Conservation (phyloP, 371 early-diverging fungal genomes). For the Massospora cicadina region DNA sequence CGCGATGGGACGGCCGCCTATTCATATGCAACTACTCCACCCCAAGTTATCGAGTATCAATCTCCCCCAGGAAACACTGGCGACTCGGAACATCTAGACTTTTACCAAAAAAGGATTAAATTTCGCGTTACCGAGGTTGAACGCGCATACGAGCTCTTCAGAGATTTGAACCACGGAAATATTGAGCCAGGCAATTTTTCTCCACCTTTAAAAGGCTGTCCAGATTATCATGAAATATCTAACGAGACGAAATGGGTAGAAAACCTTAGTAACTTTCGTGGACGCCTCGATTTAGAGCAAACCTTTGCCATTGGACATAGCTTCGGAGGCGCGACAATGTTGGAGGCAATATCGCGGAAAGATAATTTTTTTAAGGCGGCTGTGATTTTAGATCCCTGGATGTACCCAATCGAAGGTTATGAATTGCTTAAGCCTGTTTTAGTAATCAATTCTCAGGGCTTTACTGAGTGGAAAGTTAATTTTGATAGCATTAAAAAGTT, state of each 20-base stretch:
- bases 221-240: background rate
- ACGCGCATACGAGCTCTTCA: background rate
- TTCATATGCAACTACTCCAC: conserved; percentile 11
- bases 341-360: conserved; percentile 15
- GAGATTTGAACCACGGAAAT: conserved; percentile 1
- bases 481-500: conserved; percentile 17
- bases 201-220: background rate
- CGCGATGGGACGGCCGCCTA: conserved; percentile 26
- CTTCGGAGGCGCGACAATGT: conserved; percentile 36
- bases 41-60: conserved; percentile 14
- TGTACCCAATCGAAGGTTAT: conserved; percentile 13
- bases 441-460: conserved; percentile 20
- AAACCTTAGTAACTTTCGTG: conserved; percentile 13
- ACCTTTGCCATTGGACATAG: conserved; percentile 31
- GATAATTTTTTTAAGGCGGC: conserved; percentile 19
- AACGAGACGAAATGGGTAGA: background rate
- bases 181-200: background rate
- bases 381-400: conserved; percentile 28
- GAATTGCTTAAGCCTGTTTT: conserved; percentile 17
- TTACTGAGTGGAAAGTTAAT: conserved; percentile 19
- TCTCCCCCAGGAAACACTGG: conserved; percentile 13
- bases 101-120: conserved; percentile 21
- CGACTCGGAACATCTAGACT: conserved; percentile 11
- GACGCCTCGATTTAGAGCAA: conserved; percentile 22
- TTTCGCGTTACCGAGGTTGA: conserved; percentile 22